Base-by-base conservation (phyloP, 2,329 filamentous ascomycete genomes). In the Phaeosphaeriaceae sp. region DNA sequence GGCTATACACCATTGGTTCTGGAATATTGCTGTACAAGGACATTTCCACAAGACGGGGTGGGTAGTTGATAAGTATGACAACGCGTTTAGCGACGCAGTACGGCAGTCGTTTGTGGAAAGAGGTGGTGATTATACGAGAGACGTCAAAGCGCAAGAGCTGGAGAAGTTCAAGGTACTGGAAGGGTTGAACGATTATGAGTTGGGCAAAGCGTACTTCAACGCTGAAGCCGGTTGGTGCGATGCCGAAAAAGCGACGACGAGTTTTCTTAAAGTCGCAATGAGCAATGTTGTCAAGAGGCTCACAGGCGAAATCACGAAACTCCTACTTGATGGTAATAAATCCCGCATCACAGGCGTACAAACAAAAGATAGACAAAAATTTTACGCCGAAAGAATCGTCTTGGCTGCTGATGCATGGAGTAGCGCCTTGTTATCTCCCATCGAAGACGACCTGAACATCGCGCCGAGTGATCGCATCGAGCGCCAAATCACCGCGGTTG, bases 41-140 rank as follows among this genome's bases (percentile, higher is more conserved):
- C 61, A 64, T 34, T 87, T 85, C 62, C 81, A 87, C 63, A 78
- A 82, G 61, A 83, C 79, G 0, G 85, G 85, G 0, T 82, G 86
- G 72, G 78, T 84, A 46, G 83, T 64, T 77, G 61, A 81, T 78
- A 54, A 54, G 1, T 75, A 80, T 35, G 76, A 73, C 28, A 73
- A 62, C 2, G 74, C 79, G 37, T 76, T 83, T 48, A 78, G 79
- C 2, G 72, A 77, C 30, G 72, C 79, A 0, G 83, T 87, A 32
- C 73, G 81, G 11, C 67, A 77, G 51, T 83, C 85, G 48, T 83
- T 85, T 63, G 71, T 74, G 50, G 74, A 77, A 17, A 47, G 64
- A 18, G 65, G 64, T 3, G 64, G 69, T 4, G 70, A 78, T 21
- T 75, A 85, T 41, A 68, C 74, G 1, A 48, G 47, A n/a, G 55